Base-by-base conservation (phyloP, 169 alveolate species). In the Eimeria tenella region DNA sequence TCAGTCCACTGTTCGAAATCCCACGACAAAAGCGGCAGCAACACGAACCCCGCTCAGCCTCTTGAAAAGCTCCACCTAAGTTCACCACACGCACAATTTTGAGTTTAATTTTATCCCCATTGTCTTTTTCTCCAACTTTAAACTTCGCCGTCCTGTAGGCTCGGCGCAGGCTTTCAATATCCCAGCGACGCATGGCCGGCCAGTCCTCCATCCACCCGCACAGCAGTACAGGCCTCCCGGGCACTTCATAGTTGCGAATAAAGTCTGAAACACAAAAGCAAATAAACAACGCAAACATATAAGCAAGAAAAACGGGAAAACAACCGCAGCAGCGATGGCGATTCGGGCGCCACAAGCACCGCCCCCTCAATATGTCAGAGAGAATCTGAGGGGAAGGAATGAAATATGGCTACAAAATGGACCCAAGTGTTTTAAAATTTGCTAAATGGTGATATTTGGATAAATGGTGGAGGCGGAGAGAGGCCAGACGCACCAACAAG, bases 171-270 rank as follows among this genome's bases (percentile, higher is more conserved):
- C 4, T 49, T 50, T 42, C 65, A 3, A 71, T 63, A 19, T 56
- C 77, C 93, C 93, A 93, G 23, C 75, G 68, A 60, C 65, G 31
- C 91, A 75, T 88, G 21, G 94, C 96, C 13, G 96, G 96, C 96
- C 96, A 94, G 3, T 75, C 96, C 58, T 86, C 94, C 88, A 94
- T 94, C 94, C 94, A 87, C 1, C 96, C 96, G 58, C 84, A 31
- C 25, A 94, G 86, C 15, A 94, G 75, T 65, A 94, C 96, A 6
- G 96, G 96, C 42, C 9, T 15, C 19, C 94, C 87, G 3, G 96
- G 89, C 0, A 88, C 65, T 84, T 83, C 90, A 50, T 25, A 93
- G 6, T 63, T 55, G 25, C 49, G 53, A 7, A 82, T 70, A 19
- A 94, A 86, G 23, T 79, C 92, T 73, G 82, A 10, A 63, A 8